phyloP scores from a whole-genome alignment of 2,329 filamentous ascomycete species.

The Trichoderma sp. region DNA sequence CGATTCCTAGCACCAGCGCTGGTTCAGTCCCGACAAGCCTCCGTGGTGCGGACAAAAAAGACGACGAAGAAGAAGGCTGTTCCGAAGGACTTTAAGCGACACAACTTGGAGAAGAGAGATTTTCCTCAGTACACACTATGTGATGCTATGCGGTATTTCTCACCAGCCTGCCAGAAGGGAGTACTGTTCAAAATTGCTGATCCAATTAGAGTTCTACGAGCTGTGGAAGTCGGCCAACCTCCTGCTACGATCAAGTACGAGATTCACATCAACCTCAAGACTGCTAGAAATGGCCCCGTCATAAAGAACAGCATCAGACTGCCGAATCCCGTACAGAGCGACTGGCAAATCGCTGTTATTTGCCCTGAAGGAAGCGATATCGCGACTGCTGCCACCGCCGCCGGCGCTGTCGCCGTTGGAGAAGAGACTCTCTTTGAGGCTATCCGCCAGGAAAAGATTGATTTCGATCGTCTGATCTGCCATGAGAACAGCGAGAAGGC shows the following conservation, averaged over 20 bases:
- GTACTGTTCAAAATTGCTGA: neutral
- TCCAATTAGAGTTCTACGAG: conserved; percentile 74
- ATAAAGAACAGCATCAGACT: conserved; percentile 86
- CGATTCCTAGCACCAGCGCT: conserved; percentile 51
- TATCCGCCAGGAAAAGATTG: conserved; percentile 71
- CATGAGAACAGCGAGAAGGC: conserved; percentile 76
- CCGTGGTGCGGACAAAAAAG: conserved; percentile 51
- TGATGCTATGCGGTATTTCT: conserved; percentile 84
- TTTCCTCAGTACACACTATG: conserved; percentile 72
- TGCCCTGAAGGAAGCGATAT: conserved; percentile 77
- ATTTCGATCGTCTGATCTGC: conserved; percentile 88
- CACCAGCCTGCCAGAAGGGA: too few species aligned
- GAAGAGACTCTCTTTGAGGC: conserved; percentile 83
- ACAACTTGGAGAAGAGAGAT: conserved; percentile 65
- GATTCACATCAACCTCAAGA: conserved; percentile 77
- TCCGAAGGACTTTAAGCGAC: conserved; percentile 67
- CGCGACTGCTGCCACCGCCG: conserved; percentile 71
- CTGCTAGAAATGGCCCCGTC: conserved; percentile 81
- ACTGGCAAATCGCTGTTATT: conserved; percentile 86
- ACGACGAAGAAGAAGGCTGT: conserved; percentile 58
- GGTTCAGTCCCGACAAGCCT: conserved; percentile 46
- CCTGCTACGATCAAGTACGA: conserved; percentile 83
- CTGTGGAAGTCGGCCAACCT: conserved; percentile 83
- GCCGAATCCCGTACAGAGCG: conserved; percentile 86
- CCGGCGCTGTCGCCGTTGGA: conserved; percentile 81